Evolutionary conservation across 805 yeast genomes (phyloP).

Genomic region (Teunomyces funiuensis): DNA sequence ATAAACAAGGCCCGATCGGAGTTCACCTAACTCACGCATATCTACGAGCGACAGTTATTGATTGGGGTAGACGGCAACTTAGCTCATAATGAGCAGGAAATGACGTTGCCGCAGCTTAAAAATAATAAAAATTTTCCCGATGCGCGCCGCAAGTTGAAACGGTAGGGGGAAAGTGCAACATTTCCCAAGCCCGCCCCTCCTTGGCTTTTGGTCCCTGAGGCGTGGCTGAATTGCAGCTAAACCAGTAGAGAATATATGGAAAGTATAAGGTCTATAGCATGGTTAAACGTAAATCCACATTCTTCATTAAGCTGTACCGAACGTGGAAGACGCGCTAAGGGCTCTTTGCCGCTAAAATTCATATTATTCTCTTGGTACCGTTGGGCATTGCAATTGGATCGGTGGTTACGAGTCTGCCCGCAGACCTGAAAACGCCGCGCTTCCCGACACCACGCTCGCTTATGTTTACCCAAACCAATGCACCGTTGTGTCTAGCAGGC

Average conservation of each 20-base stretch:
- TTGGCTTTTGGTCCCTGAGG: background rate
- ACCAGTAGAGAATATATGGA: no score
- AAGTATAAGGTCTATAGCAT: no score
- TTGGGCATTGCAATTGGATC: no score
- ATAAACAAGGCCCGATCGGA: background rate
- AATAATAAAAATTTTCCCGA: background rate
- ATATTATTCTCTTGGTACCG: background rate
- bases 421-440: slow-evolving; percentile 1
- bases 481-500: background rate
- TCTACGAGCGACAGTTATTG: background rate
- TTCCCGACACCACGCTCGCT: background rate
- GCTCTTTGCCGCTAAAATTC: background rate
- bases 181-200: background rate
- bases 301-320: no score
- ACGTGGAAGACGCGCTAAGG: background rate
- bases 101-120: slow-evolving; percentile 1
- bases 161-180: no score
- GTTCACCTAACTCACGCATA: background rate
- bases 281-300: no score
- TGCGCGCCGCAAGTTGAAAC: no score
- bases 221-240: background rate
- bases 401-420: background rate
- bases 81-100: background rate
- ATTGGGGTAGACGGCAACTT: no score
- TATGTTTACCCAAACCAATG: background rate